phyloP scores from a whole-genome alignment of 2,329 filamentous ascomycete species.

The Phoma sp. region DNA sequence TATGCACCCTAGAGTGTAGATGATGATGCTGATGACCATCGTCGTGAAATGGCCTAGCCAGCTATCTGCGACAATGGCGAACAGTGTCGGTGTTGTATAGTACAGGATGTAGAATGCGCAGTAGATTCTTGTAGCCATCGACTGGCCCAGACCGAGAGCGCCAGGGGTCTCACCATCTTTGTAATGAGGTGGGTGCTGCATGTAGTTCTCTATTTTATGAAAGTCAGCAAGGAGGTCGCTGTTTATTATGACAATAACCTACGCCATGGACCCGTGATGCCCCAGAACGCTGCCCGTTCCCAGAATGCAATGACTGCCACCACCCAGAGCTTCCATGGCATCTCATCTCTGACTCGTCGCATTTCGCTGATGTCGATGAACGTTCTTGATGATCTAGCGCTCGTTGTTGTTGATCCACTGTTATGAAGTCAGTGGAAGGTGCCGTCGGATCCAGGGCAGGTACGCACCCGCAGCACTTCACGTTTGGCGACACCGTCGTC shows the following conservation, averaged over 20 bases:
- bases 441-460: no score
- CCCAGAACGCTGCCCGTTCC: slow-evolving; percentile 40
- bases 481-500: background rate
- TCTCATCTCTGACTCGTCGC: slow-evolving; percentile 28
- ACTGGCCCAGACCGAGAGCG: slow-evolving; percentile 41
- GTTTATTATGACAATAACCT: slow-evolving; percentile 3
- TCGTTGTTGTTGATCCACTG: slow-evolving; percentile 6
- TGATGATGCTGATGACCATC: slow-evolving; percentile 39
- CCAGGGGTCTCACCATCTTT: slow-evolving; percentile 43
- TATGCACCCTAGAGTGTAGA: slow-evolving; percentile 35
- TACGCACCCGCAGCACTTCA: background rate
- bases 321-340: slow-evolving; percentile 34
- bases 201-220: slow-evolving; percentile 49
- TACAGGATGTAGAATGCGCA: slow-evolving; percentile 63
- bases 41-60: slow-evolving; percentile 49
- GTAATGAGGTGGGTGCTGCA: slow-evolving; percentile 42
- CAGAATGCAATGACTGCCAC: slow-evolving; percentile 35
- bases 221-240: slow-evolving; percentile 1
- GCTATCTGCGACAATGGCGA: slow-evolving; percentile 49
- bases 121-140: slow-evolving; percentile 58
- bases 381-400: slow-evolving; percentile 12
- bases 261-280: slow-evolving; percentile 43
- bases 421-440: background rate
- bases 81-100: slow-evolving; percentile 47
- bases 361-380: slow-evolving; percentile 15